Conservation (phyloP, 2,329 filamentous ascomycete species). For the Phaeoacremonium minimum region DNA sequence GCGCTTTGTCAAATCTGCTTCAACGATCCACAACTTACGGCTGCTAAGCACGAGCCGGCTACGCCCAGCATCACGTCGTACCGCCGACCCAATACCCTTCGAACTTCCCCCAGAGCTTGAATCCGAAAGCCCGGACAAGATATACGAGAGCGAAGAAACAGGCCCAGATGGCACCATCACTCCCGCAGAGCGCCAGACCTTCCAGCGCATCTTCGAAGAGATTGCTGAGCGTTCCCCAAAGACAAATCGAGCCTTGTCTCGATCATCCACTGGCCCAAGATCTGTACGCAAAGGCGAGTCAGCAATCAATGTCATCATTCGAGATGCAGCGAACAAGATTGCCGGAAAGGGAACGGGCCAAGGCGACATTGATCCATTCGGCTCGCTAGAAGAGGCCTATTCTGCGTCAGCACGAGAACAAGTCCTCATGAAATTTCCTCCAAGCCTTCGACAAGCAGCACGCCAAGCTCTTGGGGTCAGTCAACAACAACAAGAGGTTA, state of each 20-base stretch:
- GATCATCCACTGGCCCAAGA: constrained; percentile 2
- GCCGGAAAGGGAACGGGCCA: constrained; percentile 3
- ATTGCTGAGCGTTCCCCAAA: constrained; percentile 34
- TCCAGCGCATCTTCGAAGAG: constrained; percentile 53
- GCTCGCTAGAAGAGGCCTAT: constrained; percentile 11
- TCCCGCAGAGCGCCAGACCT: constrained; percentile 41
- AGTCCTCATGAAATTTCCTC: constrained; percentile 33
- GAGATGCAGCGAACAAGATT: constrained; percentile 16
- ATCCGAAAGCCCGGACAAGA: constrained; percentile 13
- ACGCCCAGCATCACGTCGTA: too few relatives aligned
- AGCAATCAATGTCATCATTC: constrained; percentile 19
- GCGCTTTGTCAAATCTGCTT: too few relatives aligned
- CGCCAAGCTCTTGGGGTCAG: constrained; percentile 31
- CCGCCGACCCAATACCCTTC: constrained; percentile 44
- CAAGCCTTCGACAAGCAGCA: constrained; percentile 32
- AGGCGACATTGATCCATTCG: constrained; percentile 9
- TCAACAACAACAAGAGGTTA: too few relatives aligned
- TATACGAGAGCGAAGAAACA: constrained; percentile 14
- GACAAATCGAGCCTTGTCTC: constrained; percentile 4
- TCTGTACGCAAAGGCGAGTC: constrained; percentile 3
- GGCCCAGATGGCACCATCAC: constrained; percentile 48
- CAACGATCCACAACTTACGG: too few relatives aligned
- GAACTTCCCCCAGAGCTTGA: constrained; percentile 35
- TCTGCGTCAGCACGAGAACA: constrained; percentile 24
- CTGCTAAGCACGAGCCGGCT: too few relatives aligned